Evolutionary conservation across 345 rosid species (phyloP).

Genomic region (Trapa bicornis): DNA sequence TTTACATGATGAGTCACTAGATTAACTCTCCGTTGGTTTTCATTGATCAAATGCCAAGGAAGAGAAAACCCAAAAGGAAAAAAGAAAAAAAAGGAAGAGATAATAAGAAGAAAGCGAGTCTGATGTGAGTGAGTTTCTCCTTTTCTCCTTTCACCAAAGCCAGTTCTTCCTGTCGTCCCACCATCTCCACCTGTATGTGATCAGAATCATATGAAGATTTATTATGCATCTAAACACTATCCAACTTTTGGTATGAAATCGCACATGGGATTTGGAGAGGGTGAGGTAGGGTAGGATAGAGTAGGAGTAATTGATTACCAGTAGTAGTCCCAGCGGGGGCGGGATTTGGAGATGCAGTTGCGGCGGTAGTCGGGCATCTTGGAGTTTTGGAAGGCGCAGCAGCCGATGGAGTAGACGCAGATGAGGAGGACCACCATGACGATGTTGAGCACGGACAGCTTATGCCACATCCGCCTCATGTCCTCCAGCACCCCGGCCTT

Average conservation of each 20-base stretch:
- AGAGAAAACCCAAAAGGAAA: too few relatives aligned
- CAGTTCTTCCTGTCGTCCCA: conserved; percentile 46
- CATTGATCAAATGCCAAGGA: too few relatives aligned
- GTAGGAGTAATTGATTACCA: conserved; percentile 6
- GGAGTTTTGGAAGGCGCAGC: conserved; percentile 74
- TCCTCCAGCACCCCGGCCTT: conserved; percentile 86
- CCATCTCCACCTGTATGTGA: conserved; percentile 65
- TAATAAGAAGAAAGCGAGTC: too few relatives aligned
- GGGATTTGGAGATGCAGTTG: conserved; percentile 57
- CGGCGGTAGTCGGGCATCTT: conserved; percentile 47
- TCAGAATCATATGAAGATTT: background rate
- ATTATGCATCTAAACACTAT: too few relatives aligned
- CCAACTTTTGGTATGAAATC: too few relatives aligned
- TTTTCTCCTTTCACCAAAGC: conserved; percentile 17
- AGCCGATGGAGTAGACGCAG: conserved; percentile 55
- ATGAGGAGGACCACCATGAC: conserved; percentile 61
- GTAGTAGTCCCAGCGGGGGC: conserved; percentile 64
- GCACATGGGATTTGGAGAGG: too few relatives aligned
- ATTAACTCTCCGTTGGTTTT: too few relatives aligned
- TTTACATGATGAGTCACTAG: too few relatives aligned
- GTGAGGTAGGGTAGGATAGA: too few relatives aligned
- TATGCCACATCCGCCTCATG: conserved; percentile 72
- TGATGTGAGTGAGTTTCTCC: too few relatives aligned
- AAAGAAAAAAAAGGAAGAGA: too few relatives aligned
- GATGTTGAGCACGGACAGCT: conserved; percentile 55